Conservation (phyloP, 2,329 filamentous ascomycete species). For the Cladophialophora exuberans region DNA sequence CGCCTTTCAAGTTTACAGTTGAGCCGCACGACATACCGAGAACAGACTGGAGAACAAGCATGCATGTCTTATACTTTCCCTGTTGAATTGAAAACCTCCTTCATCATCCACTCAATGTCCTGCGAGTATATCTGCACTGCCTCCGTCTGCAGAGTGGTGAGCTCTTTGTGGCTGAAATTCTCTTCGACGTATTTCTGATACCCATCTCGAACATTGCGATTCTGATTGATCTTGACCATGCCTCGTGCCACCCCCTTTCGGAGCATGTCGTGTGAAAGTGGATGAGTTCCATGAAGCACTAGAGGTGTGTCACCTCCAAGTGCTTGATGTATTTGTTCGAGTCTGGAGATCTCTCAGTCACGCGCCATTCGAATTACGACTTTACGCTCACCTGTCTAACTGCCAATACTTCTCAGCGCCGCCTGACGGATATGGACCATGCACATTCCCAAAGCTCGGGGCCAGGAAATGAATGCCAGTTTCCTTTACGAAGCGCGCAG, state of each 20-base stretch:
- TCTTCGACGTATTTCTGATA: conserved; percentile 29
- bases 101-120: too few relatives aligned
- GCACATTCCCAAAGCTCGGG: conserved; percentile 75
- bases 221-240: conserved; percentile 35
- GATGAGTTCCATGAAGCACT: conserved; percentile 34
- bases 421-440: conserved; percentile 63
- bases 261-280: conserved; percentile 32
- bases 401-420: conserved; percentile 36
- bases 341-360: neutral
- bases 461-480: conserved; percentile 77
- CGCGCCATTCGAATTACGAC: neutral
- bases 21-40: too few relatives aligned
- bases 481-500: conserved; percentile 65
- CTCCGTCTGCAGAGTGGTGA: too few relatives aligned
- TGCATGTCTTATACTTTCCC: too few relatives aligned
- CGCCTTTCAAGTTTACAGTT: too few relatives aligned
- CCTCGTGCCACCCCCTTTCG: conserved; percentile 25
- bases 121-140: too few relatives aligned
- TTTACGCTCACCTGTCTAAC: too few relatives aligned
- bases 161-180: too few relatives aligned
- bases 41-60: too few relatives aligned
- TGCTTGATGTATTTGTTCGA: neutral
- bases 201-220: conserved; percentile 34
- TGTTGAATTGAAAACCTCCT: too few relatives aligned
- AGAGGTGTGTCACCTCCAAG: too few relatives aligned